Conservation (phyloP, 768 basidiomycete genomes). For the Nidularia pulvinata region DNA sequence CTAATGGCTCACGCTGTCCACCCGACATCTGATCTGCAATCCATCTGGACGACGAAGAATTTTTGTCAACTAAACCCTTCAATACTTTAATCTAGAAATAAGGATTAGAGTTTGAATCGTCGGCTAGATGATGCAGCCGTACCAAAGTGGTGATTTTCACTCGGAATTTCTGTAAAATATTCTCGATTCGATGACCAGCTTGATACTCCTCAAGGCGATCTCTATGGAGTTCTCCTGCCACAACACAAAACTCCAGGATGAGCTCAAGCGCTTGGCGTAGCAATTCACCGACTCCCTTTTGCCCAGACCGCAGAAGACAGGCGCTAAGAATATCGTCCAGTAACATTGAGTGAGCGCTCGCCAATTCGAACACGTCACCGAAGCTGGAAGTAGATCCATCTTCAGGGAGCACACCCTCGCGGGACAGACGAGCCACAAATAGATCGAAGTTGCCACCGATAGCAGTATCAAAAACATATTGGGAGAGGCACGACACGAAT, state of each 20-base stretch:
- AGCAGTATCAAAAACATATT: constrained; percentile 80
- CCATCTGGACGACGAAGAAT: constrained; percentile 18
- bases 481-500: constrained; percentile 66
- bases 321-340: constrained; percentile 78
- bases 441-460: constrained; percentile 77
- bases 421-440: constrained; percentile 49
- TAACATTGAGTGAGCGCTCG: constrained; percentile 62
- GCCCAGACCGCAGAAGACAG: constrained; percentile 70
- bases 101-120: constrained; percentile 4
- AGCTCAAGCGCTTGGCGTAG: constrained; percentile 63
- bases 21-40: constrained; percentile 16
- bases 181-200: constrained; percentile 56
- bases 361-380: constrained; percentile 74
- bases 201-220: constrained; percentile 61
- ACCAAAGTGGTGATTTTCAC: constrained; percentile 60
- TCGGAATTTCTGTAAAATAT: constrained; percentile 52
- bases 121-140: constrained; percentile 16
- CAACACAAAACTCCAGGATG: constrained; percentile 65
- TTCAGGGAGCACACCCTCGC: constrained; percentile 11
- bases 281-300: constrained; percentile 64
- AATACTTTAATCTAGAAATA: constrained; percentile 49
- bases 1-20: constrained; percentile 34
- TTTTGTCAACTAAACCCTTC: constrained; percentile 56
- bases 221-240: constrained; percentile 59
- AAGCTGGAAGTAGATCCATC: constrained; percentile 26